phyloP scores from a whole-genome alignment of 1,284 basidiomycete species.

The Polyporus tsugae region DNA sequence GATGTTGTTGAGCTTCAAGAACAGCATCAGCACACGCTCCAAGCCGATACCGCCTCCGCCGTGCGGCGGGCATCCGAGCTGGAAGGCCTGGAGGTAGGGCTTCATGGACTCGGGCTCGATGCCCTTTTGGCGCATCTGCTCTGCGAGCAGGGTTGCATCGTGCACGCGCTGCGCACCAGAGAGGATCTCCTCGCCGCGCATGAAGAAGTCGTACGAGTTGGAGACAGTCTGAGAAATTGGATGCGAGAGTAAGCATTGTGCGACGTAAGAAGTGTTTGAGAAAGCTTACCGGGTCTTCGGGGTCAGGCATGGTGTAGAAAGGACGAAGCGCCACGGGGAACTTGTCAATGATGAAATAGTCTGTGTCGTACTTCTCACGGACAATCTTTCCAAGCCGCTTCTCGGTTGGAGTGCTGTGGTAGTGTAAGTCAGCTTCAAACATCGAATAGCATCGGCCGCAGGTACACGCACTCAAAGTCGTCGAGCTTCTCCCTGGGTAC shows the following conservation, averaged over 20 bases:
- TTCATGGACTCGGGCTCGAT: conserved; percentile 91
- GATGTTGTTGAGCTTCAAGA: conserved; percentile 96
- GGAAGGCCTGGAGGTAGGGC: conserved; percentile 94
- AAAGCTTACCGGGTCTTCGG: conserved; percentile 74
- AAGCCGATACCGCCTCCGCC: conserved; percentile 89
- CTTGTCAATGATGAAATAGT: conserved; percentile 98
- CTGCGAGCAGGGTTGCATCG: conserved; percentile 83
- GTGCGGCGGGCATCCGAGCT: conserved; percentile 91
- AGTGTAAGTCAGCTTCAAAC: conserved; percentile 13
- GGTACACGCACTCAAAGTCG: conserved; percentile 80
- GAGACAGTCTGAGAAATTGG: conserved; percentile 72
- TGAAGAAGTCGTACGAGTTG: conserved; percentile 99
- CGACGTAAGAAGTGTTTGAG: conserved; percentile 35
- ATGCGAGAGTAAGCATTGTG: conserved; percentile 27
- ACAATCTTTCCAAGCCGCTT: conserved; percentile 90
- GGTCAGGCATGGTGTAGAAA: conserved; percentile 99
- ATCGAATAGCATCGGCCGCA: neutral
- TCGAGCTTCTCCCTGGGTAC: conserved; percentile 80
- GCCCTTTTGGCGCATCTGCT: conserved; percentile 85
- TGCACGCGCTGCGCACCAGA: conserved; percentile 98
- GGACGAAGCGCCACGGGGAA: conserved; percentile 94
- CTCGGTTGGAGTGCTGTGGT: conserved; percentile 86
- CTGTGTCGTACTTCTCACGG: conserved; percentile 93
- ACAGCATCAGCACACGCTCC: conserved; percentile 96
- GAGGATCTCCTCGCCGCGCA: conserved; percentile 98